Base-by-base conservation (phyloP, 2,329 filamentous ascomycete species). In the Drechmeria coniospora region DNA sequence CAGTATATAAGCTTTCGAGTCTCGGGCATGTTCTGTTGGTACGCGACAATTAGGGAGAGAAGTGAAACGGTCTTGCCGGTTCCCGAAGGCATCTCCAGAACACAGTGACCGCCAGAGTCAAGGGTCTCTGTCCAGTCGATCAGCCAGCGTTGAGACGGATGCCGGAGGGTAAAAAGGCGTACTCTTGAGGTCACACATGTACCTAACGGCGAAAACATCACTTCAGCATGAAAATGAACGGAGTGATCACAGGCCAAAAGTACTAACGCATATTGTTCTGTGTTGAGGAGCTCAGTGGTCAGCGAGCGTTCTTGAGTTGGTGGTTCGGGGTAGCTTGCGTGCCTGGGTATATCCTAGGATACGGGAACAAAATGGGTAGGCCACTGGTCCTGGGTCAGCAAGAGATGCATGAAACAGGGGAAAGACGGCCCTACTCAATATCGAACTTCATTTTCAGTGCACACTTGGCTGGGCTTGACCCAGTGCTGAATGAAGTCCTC, bases 1-100 rank as follows among this genome's bases (percentile, higher is more conserved):
- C 90, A 98, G 56, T 98, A 98, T 31, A 98, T 94, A 28, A 98
- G 73, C 56, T 98, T 98, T 31, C 92, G 69, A 44, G 90, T 82
- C 48, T 93, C 83, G 3, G 86, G 83, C 45, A 87, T 86, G 49
- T 86, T 77, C 50, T 90, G 81, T 54, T 98, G 92, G 46, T 98
- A 98, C 23, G 90, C 87, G 32, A 98, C 75, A 45, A 98, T 98
- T 41, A 98, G 69, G 0, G 90, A 94, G 24, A 98, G 63, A 4
- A 98, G 65, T 8, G 90, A 94, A 15, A 98, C 81, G 0, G 90
- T 98, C 63, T 98, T 98, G 35, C 90, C 90, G 15, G 90, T 98
- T 23, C 90, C 90, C 33, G 90, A 98, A 54, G 90, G 90, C 90
- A 98, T 98, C 59, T 98, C 90, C 42, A 98, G 60, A 14, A 98